phyloP scores from a whole-genome alignment of 1,284 basidiomycete genomes.

The Filobasidium uniguttulatum region DNA sequence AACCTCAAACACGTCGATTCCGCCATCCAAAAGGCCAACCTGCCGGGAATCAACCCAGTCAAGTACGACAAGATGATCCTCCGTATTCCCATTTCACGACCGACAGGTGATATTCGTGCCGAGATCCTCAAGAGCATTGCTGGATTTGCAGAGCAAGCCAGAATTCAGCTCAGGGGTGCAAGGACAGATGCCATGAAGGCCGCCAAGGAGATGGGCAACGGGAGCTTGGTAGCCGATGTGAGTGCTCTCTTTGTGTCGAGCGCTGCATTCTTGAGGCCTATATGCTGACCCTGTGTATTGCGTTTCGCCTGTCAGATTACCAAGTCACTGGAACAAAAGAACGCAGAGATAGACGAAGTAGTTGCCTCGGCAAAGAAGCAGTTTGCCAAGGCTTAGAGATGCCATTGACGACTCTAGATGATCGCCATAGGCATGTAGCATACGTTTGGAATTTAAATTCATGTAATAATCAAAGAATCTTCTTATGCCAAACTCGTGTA shows the following conservation, averaged over 20 bases:
- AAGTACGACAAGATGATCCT: slow-evolving; percentile 23
- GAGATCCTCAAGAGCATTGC: slow-evolving; percentile 24
- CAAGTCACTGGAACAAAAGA: neutral
- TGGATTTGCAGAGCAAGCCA: slow-evolving; percentile 29
- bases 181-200: slow-evolving; percentile 31
- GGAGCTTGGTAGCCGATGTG: slow-evolving; percentile 6
- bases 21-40: slow-evolving; percentile 32
- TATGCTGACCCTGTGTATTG: neutral
- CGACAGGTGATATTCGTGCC: slow-evolving; percentile 27
- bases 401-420: too few species aligned
- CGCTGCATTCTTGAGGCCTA: neutral
- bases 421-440: too few species aligned
- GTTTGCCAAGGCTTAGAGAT: slow-evolving; percentile 34
- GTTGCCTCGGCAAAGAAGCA: slow-evolving; percentile 32
- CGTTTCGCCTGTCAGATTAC: neutral
- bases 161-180: slow-evolving; percentile 29
- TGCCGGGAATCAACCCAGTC: slow-evolving; percentile 33
- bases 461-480: too few species aligned
- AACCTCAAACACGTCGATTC: slow-evolving; percentile 30
- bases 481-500: too few species aligned
- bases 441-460: too few species aligned
- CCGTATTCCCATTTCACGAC: slow-evolving; percentile 30
- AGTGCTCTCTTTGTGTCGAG: too few species aligned
- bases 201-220: slow-evolving; percentile 19
- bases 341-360: slow-evolving; percentile 25